These are phyloP conservation scores for Mimosa pudica DNA, from an alignment of 306 rosid species.

Conservation along the genomic window DNA sequence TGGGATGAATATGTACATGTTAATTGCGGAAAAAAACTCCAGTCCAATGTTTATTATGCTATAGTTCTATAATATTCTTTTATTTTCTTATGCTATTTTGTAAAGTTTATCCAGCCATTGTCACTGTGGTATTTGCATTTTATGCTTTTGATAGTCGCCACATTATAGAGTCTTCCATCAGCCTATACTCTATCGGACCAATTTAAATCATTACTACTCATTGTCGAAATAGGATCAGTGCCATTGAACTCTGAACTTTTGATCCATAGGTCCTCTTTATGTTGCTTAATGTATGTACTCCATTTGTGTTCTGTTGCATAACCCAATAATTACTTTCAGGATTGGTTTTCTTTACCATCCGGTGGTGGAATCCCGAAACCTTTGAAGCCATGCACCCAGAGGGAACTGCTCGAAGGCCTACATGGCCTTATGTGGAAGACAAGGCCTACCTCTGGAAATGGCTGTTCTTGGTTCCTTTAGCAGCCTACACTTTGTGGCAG, in stretches of 20 bases:
- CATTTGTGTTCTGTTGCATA: background rate
- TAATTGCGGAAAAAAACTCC: background rate
- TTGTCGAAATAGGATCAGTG: background rate
- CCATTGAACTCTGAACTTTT: slow-evolving; percentile 15
- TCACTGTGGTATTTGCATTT: slow-evolving; percentile 13
- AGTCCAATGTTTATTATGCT: background rate
- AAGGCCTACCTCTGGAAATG: slow-evolving; percentile 74
- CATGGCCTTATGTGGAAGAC: slow-evolving; percentile 90
- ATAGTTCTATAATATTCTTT: background rate
- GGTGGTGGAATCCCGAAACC: slow-evolving; percentile 90
- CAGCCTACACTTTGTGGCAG: slow-evolving; percentile 87
- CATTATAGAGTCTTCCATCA: background rate
- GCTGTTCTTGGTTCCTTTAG: slow-evolving; percentile 81
- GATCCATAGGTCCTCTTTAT: slow-evolving; percentile 25
- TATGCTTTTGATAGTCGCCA: background rate
- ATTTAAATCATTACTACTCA: background rate
- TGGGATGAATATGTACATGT: background rate
- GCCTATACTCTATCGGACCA: slow-evolving; percentile 2
- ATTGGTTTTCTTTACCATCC: slow-evolving; percentile 85
- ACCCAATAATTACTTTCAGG: slow-evolving; percentile 51
- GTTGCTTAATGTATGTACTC: slow-evolving; percentile 22
- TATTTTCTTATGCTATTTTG: background rate
- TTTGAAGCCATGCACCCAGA: slow-evolving; percentile 84
- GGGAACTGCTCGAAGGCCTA: slow-evolving; percentile 59
- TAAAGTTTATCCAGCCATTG: background rate